Conservation (phyloP, 306 rosid species). For the Mimosa pudica region DNA sequence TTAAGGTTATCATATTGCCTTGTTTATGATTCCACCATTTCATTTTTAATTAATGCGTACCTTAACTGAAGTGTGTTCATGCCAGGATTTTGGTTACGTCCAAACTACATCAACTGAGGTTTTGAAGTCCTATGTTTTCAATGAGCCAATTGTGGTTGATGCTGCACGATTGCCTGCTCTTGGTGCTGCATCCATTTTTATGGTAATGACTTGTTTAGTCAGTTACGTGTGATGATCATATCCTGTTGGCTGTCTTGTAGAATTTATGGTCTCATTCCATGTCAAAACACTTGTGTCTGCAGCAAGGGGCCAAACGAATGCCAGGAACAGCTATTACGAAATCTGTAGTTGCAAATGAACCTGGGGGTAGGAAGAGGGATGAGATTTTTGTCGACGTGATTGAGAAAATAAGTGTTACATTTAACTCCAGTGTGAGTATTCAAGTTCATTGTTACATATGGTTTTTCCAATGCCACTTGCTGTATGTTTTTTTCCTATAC, state of each 20-base stretch:
- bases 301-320: slow-evolving; percentile 88
- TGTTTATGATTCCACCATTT: slow-evolving; percentile 13
- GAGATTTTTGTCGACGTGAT: slow-evolving; percentile 93
- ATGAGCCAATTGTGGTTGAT: slow-evolving; percentile 80
- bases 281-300: slow-evolving; percentile 39
- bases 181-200: slow-evolving; percentile 79
- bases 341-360: slow-evolving; percentile 91
- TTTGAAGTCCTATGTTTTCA: slow-evolving; percentile 82
- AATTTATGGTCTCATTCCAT: slow-evolving; percentile 34
- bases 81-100: slow-evolving; percentile 88
- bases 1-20: neutral
- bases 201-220: slow-evolving; percentile 53
- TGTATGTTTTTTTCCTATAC: neutral
- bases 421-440: slow-evolving; percentile 87
- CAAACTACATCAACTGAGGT: slow-evolving; percentile 96
- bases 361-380: slow-evolving; percentile 89
- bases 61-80: slow-evolving; percentile 32
- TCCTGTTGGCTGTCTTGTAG: slow-evolving; percentile 16
- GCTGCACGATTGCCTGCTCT: slow-evolving; percentile 65
- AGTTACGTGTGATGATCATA: slow-evolving; percentile 7
- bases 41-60: slow-evolving; percentile 21
- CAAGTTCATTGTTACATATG: neutral
- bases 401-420: slow-evolving; percentile 93
- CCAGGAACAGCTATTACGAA: slow-evolving; percentile 87
- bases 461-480: slow-evolving; percentile 6